Conservation (phyloP, 768 basidiomycete species). For the Termitomyces sp. region DNA sequence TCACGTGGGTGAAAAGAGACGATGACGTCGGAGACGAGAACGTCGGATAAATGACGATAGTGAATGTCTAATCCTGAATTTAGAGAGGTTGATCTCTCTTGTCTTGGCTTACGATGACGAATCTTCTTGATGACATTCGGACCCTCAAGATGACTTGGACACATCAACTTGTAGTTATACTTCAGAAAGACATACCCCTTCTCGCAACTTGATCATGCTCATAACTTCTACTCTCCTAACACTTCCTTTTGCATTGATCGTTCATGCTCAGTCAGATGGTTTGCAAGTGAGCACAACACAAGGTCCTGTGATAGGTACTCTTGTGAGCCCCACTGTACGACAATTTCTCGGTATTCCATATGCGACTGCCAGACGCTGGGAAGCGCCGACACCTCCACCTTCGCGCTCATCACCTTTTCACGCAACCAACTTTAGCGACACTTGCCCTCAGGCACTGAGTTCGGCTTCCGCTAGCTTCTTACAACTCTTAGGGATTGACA, state of each 20-base stretch:
- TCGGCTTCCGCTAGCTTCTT: conserved; percentile 17
- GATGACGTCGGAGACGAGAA: too few species aligned
- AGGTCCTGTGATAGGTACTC: conserved; percentile 27
- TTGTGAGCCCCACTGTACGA: conserved; percentile 22
- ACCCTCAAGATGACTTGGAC: too few species aligned
- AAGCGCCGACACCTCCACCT: conserved; percentile 22
- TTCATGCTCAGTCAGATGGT: conserved; percentile 4
- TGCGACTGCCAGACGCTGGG: conserved; percentile 30
- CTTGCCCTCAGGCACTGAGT: conserved; percentile 24
- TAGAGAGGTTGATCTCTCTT: too few species aligned
- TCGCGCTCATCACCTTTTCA: conserved; percentile 13
- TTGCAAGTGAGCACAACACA: conserved; percentile 23
- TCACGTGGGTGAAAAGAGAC: too few species aligned
- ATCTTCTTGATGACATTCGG: too few species aligned
- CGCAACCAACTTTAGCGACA: conserved; percentile 25
- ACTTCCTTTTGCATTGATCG: background rate
- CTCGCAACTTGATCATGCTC: background rate
- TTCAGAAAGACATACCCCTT: too few species aligned
- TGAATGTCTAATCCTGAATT: too few species aligned
- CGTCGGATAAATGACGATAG: too few species aligned
- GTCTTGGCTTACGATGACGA: too few species aligned
- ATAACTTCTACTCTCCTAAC: background rate
- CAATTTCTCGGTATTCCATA: conserved; percentile 32
- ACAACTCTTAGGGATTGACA: conserved; percentile 15
- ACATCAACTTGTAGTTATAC: too few species aligned